Evolutionary conservation across 805 yeast genomes (phyloP), one percentile per base, ranked within the genome.

Genomic region (Saturnispora bothae): DNA sequence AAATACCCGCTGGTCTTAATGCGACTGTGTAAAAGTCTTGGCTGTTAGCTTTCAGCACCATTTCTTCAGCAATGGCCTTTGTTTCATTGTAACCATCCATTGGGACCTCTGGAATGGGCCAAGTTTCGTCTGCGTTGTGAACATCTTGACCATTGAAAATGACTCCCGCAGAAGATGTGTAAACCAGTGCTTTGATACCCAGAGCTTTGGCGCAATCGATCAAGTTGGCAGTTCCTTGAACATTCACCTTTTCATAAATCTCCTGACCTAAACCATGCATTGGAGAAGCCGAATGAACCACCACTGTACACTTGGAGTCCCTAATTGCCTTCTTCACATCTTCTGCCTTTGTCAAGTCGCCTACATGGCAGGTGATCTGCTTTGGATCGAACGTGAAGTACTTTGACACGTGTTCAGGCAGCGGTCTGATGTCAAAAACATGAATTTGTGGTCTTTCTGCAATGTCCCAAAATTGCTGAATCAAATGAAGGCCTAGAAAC

Each of bases 21-120:
- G 96, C 92, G 27, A 83, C 81, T 0, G 98, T 92, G 34, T 70
- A 62, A 46, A 88, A 71, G 2, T 65, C 66, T 12, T 66, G 63
- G 1, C 62, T 57, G 57, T 85, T 83, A 14, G 94, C 83, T 16
- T 71, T 63, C 52, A 88, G 66, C 2, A 86, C 95, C 63, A 77
- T 71, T 14, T 68, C 69, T 60, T 92, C 99, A 1, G 96, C 98
- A 43, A 69, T 68, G 8, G 95, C 96, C 58, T 92, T 92, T 8
- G 97, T 88, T 55, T 83, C 88, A 53, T 92, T 94, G 60, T 92
- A 92, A 1, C 94, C 94, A 57, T 92, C 98, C 96, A 92, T 86
- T 45, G 94, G 92, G 31, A 75, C 71, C 33, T 71, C 75, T 1
- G 97, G 96, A 46, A 83, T 84, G 16, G 97, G 97, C 83, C 88